A percentile compares a stretch with the other conserved stretches of the same genome.
Evolutionary conservation across 1,284 basidiomycete genomes (phyloP).

Genomic region (Tetrapyrgos nigripes): DNA sequence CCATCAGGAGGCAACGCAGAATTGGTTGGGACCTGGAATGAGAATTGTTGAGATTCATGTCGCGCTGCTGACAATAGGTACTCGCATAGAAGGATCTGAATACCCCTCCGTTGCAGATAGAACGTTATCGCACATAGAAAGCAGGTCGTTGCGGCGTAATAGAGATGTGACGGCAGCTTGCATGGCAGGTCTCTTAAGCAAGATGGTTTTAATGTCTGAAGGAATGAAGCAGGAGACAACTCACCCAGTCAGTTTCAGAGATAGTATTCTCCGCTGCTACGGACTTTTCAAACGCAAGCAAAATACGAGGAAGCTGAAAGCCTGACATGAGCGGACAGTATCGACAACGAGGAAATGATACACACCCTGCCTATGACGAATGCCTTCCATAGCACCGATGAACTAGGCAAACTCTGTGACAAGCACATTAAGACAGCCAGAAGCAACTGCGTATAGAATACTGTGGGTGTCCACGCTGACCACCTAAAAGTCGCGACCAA

Average conservation of each 20-base stretch:
- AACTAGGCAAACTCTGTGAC: conserved; percentile 50
- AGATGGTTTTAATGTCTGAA: not conserved
- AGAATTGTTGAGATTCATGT: not conserved
- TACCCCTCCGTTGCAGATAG: conserved; percentile 35
- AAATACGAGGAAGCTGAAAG: conserved; percentile 63
- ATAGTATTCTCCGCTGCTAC: conserved; percentile 57
- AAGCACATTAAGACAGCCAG: conserved; percentile 66
- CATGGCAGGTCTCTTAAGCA: conserved; percentile 57
- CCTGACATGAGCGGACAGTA: conserved; percentile 4
- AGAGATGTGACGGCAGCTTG: conserved; percentile 58
- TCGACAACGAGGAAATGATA: conserved; percentile 12
- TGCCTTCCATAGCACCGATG: conserved; percentile 64
- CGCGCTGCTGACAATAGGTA: not conserved
- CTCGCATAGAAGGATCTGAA: conserved; percentile 14
- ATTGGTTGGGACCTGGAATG: conserved; percentile 51
- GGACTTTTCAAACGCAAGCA: conserved; percentile 58
- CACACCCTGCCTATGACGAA: conserved; percentile 77
- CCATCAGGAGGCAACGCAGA: conserved; percentile 63
- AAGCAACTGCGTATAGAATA: conserved; percentile 74
- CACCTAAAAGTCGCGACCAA: conserved; percentile 66
- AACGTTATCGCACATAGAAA: conserved; percentile 52
- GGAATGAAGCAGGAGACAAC: conserved; percentile 17
- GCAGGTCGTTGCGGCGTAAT: conserved; percentile 56
- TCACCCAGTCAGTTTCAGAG: conserved; percentile 62
- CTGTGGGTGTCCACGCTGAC: conserved; percentile 68